Evolutionary conservation across 164 flowering plant species (phyloP).

Genomic region (Kalanchoe fedtschenkoi): DNA sequence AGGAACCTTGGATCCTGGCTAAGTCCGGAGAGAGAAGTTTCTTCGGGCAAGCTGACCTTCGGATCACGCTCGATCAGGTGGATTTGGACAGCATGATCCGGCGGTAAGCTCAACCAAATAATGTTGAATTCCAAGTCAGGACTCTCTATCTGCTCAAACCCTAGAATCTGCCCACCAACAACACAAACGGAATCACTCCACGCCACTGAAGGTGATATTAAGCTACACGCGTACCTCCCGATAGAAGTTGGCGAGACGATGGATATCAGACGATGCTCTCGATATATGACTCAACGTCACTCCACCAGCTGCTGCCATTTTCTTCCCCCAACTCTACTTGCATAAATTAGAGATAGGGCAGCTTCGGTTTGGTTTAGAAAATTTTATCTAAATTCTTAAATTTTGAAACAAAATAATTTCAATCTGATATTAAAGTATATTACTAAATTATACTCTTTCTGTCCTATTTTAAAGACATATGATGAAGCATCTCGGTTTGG

Average conservation of each 20-base stretch:
- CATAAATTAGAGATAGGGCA: no score
- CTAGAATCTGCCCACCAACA: conserved; percentile 39
- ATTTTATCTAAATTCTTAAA: no score
- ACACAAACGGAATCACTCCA: neutral
- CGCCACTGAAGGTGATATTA: neutral
- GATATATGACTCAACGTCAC: conserved; percentile 58
- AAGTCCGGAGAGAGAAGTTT: conserved; percentile 46
- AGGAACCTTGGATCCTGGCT: conserved; percentile 50
- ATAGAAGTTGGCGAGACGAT: conserved; percentile 79
- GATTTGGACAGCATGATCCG: conserved; percentile 29
- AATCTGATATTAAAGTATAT: no score
- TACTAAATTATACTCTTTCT: no score
- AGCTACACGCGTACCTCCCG: conserved; percentile 38
- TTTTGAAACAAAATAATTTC: no score
- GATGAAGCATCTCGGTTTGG: no score
- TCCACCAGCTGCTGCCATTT: conserved; percentile 48
- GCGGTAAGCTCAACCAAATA: conserved; percentile 48
- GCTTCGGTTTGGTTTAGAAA: no score
- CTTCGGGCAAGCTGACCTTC: conserved; percentile 50
- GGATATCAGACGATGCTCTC: conserved; percentile 61
- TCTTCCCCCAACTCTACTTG: no score
- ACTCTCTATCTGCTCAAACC: conserved; percentile 71
- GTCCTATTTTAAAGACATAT: no score
- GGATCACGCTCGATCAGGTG: conserved; percentile 70
- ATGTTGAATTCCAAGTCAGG: conserved; percentile 59